A percentile compares a stretch with the other conserved stretches of the same genome.
Evolutionary conservation across 768 basidiomycete species (phyloP).

Genomic region (Fomitopsis serialis): DNA sequence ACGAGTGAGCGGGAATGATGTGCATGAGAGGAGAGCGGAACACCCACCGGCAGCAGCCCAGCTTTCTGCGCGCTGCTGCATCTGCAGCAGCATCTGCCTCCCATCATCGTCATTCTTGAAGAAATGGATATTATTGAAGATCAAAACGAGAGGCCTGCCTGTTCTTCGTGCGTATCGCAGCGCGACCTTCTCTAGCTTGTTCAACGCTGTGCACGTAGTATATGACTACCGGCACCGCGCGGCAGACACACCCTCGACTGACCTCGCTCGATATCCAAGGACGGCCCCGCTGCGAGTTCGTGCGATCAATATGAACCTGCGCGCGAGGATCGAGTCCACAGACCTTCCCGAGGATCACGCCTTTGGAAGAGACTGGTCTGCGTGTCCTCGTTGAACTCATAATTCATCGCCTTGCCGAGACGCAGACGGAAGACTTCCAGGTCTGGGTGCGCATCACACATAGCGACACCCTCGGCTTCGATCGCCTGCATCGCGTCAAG

Average conservation of each 20-base stretch:
- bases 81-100: constrained; percentile 71
- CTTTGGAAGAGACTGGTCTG: constrained; percentile 78
- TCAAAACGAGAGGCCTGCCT: constrained; percentile 68
- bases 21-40: constrained; percentile 5
- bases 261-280: constrained; percentile 81
- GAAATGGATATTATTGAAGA: constrained; percentile 76
- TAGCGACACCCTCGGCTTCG: constrained; percentile 65
- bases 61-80: constrained; percentile 81
- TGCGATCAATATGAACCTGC: not conserved
- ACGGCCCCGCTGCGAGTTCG: constrained; percentile 51
- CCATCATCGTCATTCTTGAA: constrained; percentile 78
- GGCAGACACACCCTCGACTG: not conserved
- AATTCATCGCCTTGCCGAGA: constrained; percentile 81
- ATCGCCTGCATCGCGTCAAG: constrained; percentile 74
- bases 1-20: constrained; percentile 4
- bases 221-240: not conserved
- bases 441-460: constrained; percentile 83
- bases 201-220: constrained; percentile 49
- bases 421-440: constrained; percentile 82
- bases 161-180: constrained; percentile 51
- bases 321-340: not conserved
- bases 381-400: constrained; percentile 81
- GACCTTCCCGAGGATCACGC: constrained; percentile 77
- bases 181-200: constrained; percentile 84
- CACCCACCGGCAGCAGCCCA: constrained; percentile 76